Percentiles rank a stretch among this genome's conserved stretches.
Evolutionary conservation across 306 rosid genomes (phyloP).

Genomic region (Morella rubra): DNA sequence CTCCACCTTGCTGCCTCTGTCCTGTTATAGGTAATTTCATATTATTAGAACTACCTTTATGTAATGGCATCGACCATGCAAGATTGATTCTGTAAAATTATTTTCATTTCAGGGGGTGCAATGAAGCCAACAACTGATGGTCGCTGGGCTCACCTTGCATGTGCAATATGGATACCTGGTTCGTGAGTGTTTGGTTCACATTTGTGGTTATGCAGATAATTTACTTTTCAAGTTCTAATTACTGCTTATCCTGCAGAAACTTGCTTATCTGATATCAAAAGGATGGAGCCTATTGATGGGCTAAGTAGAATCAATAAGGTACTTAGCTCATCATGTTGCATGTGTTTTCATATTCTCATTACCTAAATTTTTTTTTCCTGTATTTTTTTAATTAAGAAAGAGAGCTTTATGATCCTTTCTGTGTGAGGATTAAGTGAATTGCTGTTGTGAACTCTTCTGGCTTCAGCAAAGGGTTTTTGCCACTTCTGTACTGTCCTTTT

Average conservation of each 20-base stretch:
- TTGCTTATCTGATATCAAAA: slow-evolving; percentile 93
- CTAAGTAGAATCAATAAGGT: slow-evolving; percentile 87
- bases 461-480: slow-evolving; percentile 7
- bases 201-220: slow-evolving; percentile 13
- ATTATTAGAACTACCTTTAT: slow-evolving; percentile 22
- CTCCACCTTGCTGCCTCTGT: slow-evolving; percentile 92
- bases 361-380: background rate
- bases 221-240: slow-evolving; percentile 31
- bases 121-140: slow-evolving; percentile 99
- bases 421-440: background rate
- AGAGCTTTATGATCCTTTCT: background rate
- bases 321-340: slow-evolving; percentile 3
- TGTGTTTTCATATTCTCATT: slow-evolving; percentile 2
- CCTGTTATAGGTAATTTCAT: slow-evolving; percentile 79
- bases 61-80: slow-evolving; percentile 6
- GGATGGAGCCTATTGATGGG: slow-evolving; percentile 98
- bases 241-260: slow-evolving; percentile 65
- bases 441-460: background rate
- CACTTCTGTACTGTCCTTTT: slow-evolving; percentile 17
- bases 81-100: slow-evolving; percentile 26
- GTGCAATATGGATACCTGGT: slow-evolving; percentile 99
- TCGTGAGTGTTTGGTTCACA: slow-evolving; percentile 32
- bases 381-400: background rate
- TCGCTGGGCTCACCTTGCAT: slow-evolving; percentile 98
- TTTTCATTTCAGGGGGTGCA: slow-evolving; percentile 81